These are phyloP conservation scores for Amaranthus tricolor DNA, from an alignment of 179 eudicot species.

Conservation along the genomic window DNA sequence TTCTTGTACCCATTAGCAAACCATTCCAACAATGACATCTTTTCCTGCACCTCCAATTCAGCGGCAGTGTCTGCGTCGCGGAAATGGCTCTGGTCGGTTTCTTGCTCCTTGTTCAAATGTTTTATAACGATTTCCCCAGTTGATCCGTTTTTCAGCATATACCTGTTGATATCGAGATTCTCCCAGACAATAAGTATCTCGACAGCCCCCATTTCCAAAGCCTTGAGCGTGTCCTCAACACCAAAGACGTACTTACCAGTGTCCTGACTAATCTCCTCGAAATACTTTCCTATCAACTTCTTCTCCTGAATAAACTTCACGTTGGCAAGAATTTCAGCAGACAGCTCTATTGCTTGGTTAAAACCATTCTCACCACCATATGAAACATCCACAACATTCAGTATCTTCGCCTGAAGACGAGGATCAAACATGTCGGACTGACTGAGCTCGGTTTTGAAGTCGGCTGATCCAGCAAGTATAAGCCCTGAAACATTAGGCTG, in stretches of 20 bases:
- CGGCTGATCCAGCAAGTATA: constrained; percentile 78
- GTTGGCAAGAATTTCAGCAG: constrained; percentile 56
- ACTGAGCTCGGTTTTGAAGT: constrained; percentile 73
- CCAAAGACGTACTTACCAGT: constrained; percentile 57
- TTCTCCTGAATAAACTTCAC: constrained; percentile 61
- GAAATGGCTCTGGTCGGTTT: constrained; percentile 35
- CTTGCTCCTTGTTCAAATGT: constrained; percentile 37
- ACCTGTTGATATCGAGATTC: constrained; percentile 32
- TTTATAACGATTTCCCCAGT: constrained; percentile 31
- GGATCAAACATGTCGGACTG: constrained; percentile 85
- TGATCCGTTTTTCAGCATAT: constrained; percentile 24
- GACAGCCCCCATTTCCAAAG: constrained; percentile 60
- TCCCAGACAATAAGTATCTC: constrained; percentile 43
- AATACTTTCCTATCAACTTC: constrained; percentile 50
- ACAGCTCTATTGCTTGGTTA: constrained; percentile 69
- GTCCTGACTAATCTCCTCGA: constrained; percentile 60
- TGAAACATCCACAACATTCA: constrained; percentile 71
- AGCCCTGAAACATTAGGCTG: constrained; percentile 76
- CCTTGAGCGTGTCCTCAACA: constrained; percentile 55
- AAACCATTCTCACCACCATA: constrained; percentile 71
- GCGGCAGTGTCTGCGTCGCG: constrained; percentile 29
- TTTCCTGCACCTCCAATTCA: constrained; percentile 35
- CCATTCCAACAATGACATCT: constrained; percentile 32
- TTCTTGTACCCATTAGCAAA: constrained; percentile 41
- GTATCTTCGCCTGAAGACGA: constrained; percentile 64